phyloP scores from a whole-genome alignment of 2,329 filamentous ascomycete genomes.

The Mycosphaerella sp. region DNA sequence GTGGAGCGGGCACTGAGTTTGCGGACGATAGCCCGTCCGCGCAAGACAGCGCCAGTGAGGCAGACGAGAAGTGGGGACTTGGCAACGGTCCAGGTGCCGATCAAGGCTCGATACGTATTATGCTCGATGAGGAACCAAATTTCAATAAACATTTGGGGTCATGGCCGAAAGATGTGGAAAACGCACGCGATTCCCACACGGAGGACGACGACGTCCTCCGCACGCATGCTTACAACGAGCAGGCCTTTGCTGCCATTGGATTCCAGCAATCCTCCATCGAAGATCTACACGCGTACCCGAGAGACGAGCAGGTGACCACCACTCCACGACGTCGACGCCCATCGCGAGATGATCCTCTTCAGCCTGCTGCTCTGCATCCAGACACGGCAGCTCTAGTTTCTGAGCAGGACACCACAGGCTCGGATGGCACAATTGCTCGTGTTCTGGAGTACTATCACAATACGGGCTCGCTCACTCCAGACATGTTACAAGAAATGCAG shows the following conservation, averaged over 20 bases:
- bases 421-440: constrained; percentile 21
- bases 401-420: constrained; percentile 3
- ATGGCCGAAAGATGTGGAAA: constrained; percentile 20
- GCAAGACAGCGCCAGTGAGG: constrained; percentile 23
- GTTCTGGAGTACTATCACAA: constrained; percentile 29
- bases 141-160: constrained; percentile 16
- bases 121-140: constrained; percentile 30
- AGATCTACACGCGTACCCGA: constrained; percentile 11
- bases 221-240: constrained; percentile 22
- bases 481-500: constrained; percentile 32
- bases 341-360: constrained; percentile 24
- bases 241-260: constrained; percentile 21
- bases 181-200: constrained; percentile 11
- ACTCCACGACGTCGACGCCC: constrained; percentile 20
- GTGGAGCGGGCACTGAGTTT: constrained; percentile 29
- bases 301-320: constrained; percentile 25
- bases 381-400: constrained; percentile 1
- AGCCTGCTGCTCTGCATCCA: constrained; percentile 12
- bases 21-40: constrained; percentile 29
- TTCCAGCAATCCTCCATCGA: constrained; percentile 24
- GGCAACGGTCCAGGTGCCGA: constrained; percentile 19
- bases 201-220: constrained; percentile 17
- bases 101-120: constrained; percentile 33
- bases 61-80: constrained; percentile 26
- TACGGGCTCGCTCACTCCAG: constrained; percentile 28